Evolutionary conservation across 1,284 basidiomycete species (phyloP), one percentile per base, ranked within the genome.

Genomic region (Acaromyces ingoldii): DNA sequence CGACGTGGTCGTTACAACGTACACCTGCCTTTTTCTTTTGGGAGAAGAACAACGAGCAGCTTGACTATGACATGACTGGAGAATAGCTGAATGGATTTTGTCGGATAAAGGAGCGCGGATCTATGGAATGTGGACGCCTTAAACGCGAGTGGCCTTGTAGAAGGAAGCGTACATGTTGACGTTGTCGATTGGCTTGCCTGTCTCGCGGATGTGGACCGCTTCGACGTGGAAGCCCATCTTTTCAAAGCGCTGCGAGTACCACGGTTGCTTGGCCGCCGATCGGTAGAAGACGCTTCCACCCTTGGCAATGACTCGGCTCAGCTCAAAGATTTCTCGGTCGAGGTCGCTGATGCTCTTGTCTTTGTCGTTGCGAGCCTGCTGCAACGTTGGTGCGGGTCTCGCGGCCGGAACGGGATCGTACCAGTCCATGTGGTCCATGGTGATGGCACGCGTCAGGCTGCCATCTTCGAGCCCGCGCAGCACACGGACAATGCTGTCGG

Each of bases 351-450:
- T 58, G 61, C 72, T 51, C 49, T 69, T 55, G 46, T 78, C 77
- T 22, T 75, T 57, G 29, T 76, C 75, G 62, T 78, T 76, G 51
- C 64, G 72, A 13, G 76, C 74, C 47, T 55, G 48, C 52, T 67
- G 64, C 33, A 73, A 45, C 17, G 61, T 63, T 3, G 77, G 77
- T n/a, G 80, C 72, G 0, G 79, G 77, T 6, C 67, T 72, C 1
- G 60, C 56, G 1, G 77, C 71, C 3, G 82, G 79, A 19, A 82
- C 82, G 1, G 82, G 82, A 28, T 81, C 76, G 72, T 87, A 87
- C 86, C 80, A 87, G 67, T 87, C 86, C 59, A 87, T 80, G 55
- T 86, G 85, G 74, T 89, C 88, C 88, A 90, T 89, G 49, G 87
- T 80, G 52, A 89, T 81, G 22, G 72, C 72, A 4, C 62, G 61